Conservation (phyloP, 202 grass and related monocot genomes). For the Carex arenaria region DNA sequence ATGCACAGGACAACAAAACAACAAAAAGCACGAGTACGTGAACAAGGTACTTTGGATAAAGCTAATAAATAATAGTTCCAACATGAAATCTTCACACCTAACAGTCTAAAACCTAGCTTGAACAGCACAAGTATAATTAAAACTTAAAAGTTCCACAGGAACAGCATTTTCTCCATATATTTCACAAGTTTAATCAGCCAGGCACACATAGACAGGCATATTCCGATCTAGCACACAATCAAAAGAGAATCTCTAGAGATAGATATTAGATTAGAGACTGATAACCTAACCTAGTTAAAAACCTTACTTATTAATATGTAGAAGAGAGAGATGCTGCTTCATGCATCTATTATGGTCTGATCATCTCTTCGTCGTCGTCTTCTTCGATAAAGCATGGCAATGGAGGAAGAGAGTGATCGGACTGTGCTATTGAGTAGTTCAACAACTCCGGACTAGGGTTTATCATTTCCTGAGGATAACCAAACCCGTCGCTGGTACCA, state of each 20-base stretch:
- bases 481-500: constrained; percentile 8
- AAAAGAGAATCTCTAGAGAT: not conserved
- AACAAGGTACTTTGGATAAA: not conserved
- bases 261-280: not conserved
- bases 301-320: constrained; percentile 15
- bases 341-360: not conserved
- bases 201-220: not conserved
- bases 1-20: too few relatives aligned
- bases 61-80: not conserved
- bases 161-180: not conserved
- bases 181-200: not conserved
- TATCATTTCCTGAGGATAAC: constrained; percentile 7
- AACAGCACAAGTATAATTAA: constrained; percentile 3
- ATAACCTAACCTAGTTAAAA: not conserved
- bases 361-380: constrained; percentile 13
- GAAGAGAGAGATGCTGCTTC: not conserved
- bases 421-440: constrained; percentile 15
- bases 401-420: constrained; percentile 20
- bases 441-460: constrained; percentile 10
- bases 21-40: too few relatives aligned
- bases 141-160: constrained; percentile 3
- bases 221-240: not conserved
- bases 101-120: constrained; percentile 1
- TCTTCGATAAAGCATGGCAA: constrained; percentile 18
- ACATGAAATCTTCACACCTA: not conserved